Evolutionary conservation across 139 green algal species (phyloP), one percentile per base, ranked within the genome.

Genomic region (Parachlorella kessleri): DNA sequence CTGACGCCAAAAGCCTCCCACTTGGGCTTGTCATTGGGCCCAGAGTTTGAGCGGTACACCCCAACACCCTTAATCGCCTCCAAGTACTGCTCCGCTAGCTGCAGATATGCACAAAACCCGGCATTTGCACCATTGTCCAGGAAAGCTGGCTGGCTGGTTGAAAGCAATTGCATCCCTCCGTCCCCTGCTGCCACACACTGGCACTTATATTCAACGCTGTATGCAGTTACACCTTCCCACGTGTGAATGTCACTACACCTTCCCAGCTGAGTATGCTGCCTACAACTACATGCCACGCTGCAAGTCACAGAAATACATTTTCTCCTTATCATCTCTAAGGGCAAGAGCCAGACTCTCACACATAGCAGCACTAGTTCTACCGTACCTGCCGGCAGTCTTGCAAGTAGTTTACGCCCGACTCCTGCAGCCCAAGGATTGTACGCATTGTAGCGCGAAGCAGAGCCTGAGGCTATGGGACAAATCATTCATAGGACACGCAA

Each of bases 31-130:
- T 87, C 82, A 63, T 84, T 40, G 0, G 82, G 77, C 3, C 77
- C 77, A 1, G 59, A 55, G 68, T 87, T 87, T 24, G 82, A 72
- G 8, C 77, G 59, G 69, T 78, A 80, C 39, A 87, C 53, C 32
- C 82, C 82, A 66, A 74, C 67, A 24, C 82, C 72, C 41, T 87
- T 84, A 66, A 87, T 87, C 53, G 72, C 23, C 2, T 72, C 55
- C 40, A 87, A 48, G 67, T 87, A 87, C 37, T 74, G 48, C 39
- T 80, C 33, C 24, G 75, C 66, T 24, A 78, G 24, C 55, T 80
- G 42, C 38, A 39, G 26, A 41, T 3, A 9, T 42, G 2, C 9
- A 79, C 64, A 48, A 24, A 67, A 28, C 1, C 6, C 64, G 30
- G 55, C 55, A 18, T 18, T 26, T 23, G 24, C 55, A 66, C 55